Base-by-base conservation (phyloP, 73 alveolate species). In the Paramecium bursaria region DNA sequence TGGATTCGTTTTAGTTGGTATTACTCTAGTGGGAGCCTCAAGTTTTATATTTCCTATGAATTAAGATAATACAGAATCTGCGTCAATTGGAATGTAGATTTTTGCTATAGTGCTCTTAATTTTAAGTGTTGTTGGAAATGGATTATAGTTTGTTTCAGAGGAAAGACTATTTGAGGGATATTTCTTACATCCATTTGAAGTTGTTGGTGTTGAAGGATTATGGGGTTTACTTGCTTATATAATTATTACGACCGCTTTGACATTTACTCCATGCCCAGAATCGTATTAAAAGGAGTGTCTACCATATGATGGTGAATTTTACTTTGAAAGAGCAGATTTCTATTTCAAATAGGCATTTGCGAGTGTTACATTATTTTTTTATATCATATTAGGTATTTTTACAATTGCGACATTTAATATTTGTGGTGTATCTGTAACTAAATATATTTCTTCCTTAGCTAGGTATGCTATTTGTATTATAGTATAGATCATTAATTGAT, bases 191-290 rank as follows among this genome's bases (percentile, higher is more conserved):
- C 98, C 99, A 39, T 85, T 96, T 75, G 94, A 93, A 77, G 97
- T 95, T 0, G 98, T 94, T 3, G 99, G 99, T 3, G 57, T 91
- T 49, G 99, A 96, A 87, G 99, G 99, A 46, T 75, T 93, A 87
- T 95, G 98, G 97, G 99, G 99, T 15, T 80, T 88, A 5, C 15
- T 67, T 6, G 74, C 87, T 14, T 96, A 89, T 52, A 61, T 86
- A 44, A 27, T 94, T 26, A 50, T 93, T 48, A 91, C 94, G 17
- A 60, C 92, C 29, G 80, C 57, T 14, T 31, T 79, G 15, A 73
- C 89, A 0, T 79, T 54, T 39, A 73, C 42, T 44, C 50, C 61
- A 53, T 79, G 89, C 46, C 85, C 76, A 19, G 22, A 19, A 6
- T 54, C 74, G 0, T 49, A 53, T 33, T 5, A 60, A 2, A 30